phyloP scores from a whole-genome alignment of 2,329 filamentous ascomycete genomes.

The Fusarium sp. region DNA sequence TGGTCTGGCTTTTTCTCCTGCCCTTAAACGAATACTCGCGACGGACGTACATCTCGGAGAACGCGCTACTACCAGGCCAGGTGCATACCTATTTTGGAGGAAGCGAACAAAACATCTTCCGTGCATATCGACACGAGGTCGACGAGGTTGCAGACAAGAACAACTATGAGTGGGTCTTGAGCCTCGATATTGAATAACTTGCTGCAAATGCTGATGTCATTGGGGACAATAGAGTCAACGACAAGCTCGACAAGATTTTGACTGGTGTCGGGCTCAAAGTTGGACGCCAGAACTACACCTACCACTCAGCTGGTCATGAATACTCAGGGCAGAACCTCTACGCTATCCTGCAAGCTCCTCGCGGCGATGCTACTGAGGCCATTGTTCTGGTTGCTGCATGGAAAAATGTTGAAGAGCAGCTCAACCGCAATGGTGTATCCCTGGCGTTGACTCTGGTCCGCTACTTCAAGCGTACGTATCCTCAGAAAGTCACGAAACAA shows the following conservation, averaged over 20 bases:
- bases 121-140: slow-evolving; percentile 89
- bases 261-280: slow-evolving; percentile 86
- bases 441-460: slow-evolving; percentile 87
- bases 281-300: slow-evolving; percentile 88
- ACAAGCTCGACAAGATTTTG: slow-evolving; percentile 81
- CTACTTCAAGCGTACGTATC: slow-evolving; percentile 84
- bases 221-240: slow-evolving; percentile 65
- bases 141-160: slow-evolving; percentile 68
- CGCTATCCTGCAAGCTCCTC: slow-evolving; percentile 90
- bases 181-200: neutral
- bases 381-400: slow-evolving; percentile 93
- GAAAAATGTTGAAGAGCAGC: slow-evolving; percentile 81
- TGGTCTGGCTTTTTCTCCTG: slow-evolving; percentile 90
- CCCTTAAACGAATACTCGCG: slow-evolving; percentile 93
- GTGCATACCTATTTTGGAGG: slow-evolving; percentile 98
- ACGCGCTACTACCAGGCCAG: slow-evolving; percentile 93
- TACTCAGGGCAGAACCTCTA: slow-evolving; percentile 91
- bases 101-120: slow-evolving; percentile 94
- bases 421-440: slow-evolving; percentile 90
- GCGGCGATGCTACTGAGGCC: slow-evolving; percentile 96
- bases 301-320: slow-evolving; percentile 79
- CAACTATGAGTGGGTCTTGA: slow-evolving; percentile 64
- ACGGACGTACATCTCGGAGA: slow-evolving; percentile 96
- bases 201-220: neutral
- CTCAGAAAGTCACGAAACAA: neutral